phyloP scores from a whole-genome alignment of 164 flowering plant genomes.

The Aristolochia fimbriata region DNA sequence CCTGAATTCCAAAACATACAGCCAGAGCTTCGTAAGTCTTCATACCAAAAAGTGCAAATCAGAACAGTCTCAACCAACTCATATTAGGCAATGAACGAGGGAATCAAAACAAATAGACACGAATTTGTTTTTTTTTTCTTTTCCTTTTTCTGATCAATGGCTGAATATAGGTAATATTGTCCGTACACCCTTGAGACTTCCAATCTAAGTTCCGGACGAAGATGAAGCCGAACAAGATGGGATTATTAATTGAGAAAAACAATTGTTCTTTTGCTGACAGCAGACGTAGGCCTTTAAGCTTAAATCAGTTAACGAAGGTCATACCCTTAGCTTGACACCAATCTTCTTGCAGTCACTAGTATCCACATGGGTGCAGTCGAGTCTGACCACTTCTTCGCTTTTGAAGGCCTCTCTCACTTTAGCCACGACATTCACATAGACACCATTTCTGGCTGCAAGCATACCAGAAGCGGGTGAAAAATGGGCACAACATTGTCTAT shows the following conservation, averaged over 20 bases:
- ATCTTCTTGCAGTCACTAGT: constrained; percentile 82
- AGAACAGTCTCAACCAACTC: not conserved
- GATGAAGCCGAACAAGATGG: no score
- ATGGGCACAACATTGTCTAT: not conserved
- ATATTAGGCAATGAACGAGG: not conserved
- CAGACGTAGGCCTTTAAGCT: not conserved
- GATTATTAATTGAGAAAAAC: no score
- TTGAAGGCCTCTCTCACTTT: constrained; percentile 69
- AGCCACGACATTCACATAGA: constrained; percentile 74
- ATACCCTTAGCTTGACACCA: constrained; percentile 78
- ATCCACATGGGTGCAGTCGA: constrained; percentile 73
- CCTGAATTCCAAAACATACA: constrained; percentile 33
- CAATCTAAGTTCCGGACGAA: no score
- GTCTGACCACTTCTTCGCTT: constrained; percentile 67
- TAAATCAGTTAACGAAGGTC: not conserved
- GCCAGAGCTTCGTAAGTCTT: not conserved
- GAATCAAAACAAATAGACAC: not conserved
- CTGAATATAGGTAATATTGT: no score
- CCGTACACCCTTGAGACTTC: no score
- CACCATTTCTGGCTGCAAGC: constrained; percentile 78
- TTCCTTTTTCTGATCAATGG: no score
- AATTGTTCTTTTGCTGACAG: not conserved
- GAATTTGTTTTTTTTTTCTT: not conserved
- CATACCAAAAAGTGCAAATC: not conserved
- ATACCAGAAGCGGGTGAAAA: not conserved